These are phyloP conservation scores for Trypanosoma conorhini DNA, from an alignment of 208 protist genomes.

Conservation along the genomic window DNA sequence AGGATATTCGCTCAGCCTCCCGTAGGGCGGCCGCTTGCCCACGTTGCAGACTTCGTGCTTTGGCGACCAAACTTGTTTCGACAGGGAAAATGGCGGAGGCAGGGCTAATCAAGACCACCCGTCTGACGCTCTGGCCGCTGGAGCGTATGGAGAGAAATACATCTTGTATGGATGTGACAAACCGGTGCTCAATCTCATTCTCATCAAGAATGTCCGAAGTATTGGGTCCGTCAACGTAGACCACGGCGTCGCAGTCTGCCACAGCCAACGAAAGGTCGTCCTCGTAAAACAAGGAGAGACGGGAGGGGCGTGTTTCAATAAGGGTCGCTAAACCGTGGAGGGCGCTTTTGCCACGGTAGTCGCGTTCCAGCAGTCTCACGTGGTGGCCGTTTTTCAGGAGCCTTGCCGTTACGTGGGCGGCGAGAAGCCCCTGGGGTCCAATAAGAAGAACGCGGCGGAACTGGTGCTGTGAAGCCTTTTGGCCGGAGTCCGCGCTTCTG, in stretches of 20 bases:
- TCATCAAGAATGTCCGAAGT: conserved; percentile 13
- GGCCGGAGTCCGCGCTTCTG: neutral
- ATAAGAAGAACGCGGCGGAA: conserved; percentile 18
- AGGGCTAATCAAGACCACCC: conserved; percentile 15
- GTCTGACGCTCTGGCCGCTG: conserved; percentile 21
- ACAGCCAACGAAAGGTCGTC: conserved; percentile 26
- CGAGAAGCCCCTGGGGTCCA: conserved; percentile 7
- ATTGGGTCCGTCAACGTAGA: conserved; percentile 22
- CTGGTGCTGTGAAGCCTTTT: neutral
- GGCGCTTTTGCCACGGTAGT: conserved; percentile 13
- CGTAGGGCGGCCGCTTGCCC: conserved; percentile 7
- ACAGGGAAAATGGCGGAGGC: conserved; percentile 23
- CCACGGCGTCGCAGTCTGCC: conserved; percentile 19
- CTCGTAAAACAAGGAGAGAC: conserved; percentile 27
- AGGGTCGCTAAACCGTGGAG: conserved; percentile 11
- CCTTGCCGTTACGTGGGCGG: conserved; percentile 3
- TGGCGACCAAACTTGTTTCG: conserved; percentile 11
- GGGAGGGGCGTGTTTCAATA: conserved; percentile 19
- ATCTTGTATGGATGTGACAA: conserved; percentile 16
- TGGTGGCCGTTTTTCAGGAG: conserved; percentile 15
- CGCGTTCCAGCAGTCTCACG: conserved; percentile 14
- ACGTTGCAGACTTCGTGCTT: neutral
- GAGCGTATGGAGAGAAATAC: conserved; percentile 28
- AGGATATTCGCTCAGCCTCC: conserved; percentile 19
- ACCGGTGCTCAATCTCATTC: conserved; percentile 12